Evolutionary conservation across 2,329 filamentous ascomycete species (phyloP).

Genomic region (Trichoderma asperellum): DNA sequence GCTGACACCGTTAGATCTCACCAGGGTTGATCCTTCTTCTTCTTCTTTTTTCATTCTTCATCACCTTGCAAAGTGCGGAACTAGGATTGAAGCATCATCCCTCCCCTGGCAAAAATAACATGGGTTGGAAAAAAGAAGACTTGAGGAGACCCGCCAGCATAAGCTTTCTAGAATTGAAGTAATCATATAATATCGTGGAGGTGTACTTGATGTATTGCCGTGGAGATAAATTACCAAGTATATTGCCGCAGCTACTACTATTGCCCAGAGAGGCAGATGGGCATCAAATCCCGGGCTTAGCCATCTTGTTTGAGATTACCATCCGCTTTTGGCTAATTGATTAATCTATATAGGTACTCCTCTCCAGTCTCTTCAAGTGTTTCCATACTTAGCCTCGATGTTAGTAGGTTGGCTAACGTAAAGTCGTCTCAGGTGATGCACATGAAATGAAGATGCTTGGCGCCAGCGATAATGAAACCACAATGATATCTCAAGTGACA

Average conservation of each 20-base stretch:
- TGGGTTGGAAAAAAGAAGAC: not conserved
- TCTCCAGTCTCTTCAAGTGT: not conserved
- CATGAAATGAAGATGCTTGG: not conserved
- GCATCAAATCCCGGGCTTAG: not conserved
- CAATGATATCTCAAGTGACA: not conserved
- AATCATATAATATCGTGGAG: not conserved
- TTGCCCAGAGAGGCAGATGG: not conserved
- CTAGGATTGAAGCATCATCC: not conserved
- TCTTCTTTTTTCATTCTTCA: not conserved
- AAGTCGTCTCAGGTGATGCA: conserved; percentile 5
- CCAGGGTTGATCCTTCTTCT: not conserved
- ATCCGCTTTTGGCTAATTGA: not conserved
- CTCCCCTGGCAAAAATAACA: not conserved
- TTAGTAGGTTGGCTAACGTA: not conserved
- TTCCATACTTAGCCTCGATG: not conserved
- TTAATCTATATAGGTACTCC: not conserved
- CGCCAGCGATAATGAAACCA: not conserved
- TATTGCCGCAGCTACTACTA: not conserved
- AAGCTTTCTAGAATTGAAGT: not conserved
- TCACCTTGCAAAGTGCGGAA: not conserved
- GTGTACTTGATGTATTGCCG: not conserved
- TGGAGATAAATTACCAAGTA: not conserved
- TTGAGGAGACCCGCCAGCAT: conserved; percentile 2
- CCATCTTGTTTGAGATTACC: not conserved
- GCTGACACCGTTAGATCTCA: not conserved